Conservation (phyloP, 1,284 basidiomycete species). For the Peniophora sp. region DNA sequence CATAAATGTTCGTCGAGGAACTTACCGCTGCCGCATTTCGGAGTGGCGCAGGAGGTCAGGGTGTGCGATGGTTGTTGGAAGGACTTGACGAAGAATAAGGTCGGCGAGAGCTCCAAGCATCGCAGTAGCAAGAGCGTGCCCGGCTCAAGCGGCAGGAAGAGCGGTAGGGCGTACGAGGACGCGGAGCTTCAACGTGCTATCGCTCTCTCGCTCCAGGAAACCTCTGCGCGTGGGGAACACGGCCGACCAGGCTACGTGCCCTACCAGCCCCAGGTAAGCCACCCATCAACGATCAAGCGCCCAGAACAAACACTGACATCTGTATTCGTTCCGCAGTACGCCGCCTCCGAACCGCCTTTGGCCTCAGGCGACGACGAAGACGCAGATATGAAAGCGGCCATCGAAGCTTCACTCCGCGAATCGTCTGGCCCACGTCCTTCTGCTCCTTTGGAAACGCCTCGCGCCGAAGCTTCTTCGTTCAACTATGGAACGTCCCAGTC, state of each 20-base stretch:
- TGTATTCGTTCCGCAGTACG: not conserved
- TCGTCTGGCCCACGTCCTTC: slow-evolving; percentile 73
- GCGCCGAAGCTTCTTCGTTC: slow-evolving; percentile 32
- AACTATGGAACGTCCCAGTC: slow-evolving; percentile 23
- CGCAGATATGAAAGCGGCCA: slow-evolving; percentile 88
- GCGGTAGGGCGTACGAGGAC: slow-evolving; percentile 44
- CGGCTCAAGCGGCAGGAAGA: not conserved
- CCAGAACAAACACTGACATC: too few species aligned
- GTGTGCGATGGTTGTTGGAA: slow-evolving; percentile 90
- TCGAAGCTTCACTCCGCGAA: slow-evolving; percentile 90
- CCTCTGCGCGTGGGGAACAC: slow-evolving; percentile 41
- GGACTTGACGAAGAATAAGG: slow-evolving; percentile 60
- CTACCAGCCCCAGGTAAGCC: slow-evolving; percentile 46
- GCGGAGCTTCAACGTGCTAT: slow-evolving; percentile 93
- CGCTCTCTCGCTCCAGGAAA: slow-evolving; percentile 81
- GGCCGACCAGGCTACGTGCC: slow-evolving; percentile 60
- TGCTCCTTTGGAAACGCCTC: slow-evolving; percentile 59
- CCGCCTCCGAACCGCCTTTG: slow-evolving; percentile 68
- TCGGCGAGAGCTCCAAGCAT: slow-evolving; percentile 31
- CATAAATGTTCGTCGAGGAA: slow-evolving; percentile 87
- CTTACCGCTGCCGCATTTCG: slow-evolving; percentile 87
- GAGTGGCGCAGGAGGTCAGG: slow-evolving; percentile 88
- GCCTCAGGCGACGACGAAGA: slow-evolving; percentile 82
- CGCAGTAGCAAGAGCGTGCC: not conserved
- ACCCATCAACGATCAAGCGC: slow-evolving; percentile 10